Conservation (phyloP, 116 monocot genomes). For the Trichopus zeylanicus region DNA sequence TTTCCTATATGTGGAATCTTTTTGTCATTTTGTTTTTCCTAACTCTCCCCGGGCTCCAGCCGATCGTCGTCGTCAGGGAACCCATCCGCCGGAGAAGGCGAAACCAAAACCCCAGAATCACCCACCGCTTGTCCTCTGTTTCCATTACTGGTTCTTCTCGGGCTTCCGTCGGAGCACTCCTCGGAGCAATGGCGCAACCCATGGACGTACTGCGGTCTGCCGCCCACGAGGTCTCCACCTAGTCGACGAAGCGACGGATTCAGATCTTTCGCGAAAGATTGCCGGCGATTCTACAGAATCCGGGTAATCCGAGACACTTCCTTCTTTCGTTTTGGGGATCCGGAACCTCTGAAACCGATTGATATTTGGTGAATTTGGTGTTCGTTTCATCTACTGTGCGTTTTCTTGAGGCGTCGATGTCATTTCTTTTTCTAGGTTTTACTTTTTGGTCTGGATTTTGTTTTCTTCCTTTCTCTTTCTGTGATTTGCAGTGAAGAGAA, state of each 20-base stretch:
- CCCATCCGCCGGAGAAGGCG: background rate
- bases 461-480: no score
- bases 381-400: background rate
- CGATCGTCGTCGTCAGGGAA: background rate
- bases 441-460: background rate
- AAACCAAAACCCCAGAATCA: background rate
- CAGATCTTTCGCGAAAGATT: slow-evolving; percentile 56
- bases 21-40: no score
- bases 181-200: slow-evolving; percentile 35
- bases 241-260: slow-evolving; percentile 71
- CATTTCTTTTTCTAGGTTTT: background rate
- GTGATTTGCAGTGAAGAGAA: no score
- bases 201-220: slow-evolving; percentile 56
- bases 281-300: slow-evolving; percentile 33
- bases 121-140: background rate
- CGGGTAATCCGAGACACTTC: slow-evolving; percentile 23
- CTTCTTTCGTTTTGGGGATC: background rate
- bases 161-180: background rate
- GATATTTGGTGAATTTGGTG: background rate
- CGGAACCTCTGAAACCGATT: background rate
- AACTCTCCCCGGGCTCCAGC: background rate
- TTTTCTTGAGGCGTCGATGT: background rate
- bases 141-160: background rate
- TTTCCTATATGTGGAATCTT: no score
- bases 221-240: slow-evolving; percentile 52